These are phyloP conservation scores for Persicaria tinctoria DNA, from an alignment of 148 eudicot species.

Conservation along the genomic window DNA sequence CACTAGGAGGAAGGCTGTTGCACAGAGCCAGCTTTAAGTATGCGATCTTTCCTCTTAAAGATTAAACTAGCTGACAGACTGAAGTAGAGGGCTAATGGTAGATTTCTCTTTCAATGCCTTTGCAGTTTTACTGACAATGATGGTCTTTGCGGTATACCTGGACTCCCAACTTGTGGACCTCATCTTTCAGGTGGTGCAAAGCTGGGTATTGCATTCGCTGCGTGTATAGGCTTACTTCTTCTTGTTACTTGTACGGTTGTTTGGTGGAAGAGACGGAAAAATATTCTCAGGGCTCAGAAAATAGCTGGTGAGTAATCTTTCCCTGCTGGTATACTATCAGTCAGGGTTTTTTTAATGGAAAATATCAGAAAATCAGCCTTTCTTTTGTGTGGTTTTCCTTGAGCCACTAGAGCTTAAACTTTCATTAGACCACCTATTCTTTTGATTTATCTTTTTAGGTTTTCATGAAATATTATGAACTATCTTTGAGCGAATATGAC, in stretches of 20 bases:
- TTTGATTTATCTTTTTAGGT: too few relatives aligned
- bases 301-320: conserved; percentile 55
- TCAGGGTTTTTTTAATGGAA: not conserved
- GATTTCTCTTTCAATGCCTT: conserved; percentile 1
- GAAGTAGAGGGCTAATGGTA: not conserved
- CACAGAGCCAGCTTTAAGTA: conserved; percentile 99
- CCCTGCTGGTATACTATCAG: not conserved
- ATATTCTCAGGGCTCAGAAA: conserved; percentile 85
- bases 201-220: conserved; percentile 58
- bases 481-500: too few relatives aligned
- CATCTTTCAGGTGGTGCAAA: conserved; percentile 88
- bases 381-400: not conserved
- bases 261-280: conserved; percentile 96
- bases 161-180: conserved; percentile 76
- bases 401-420: not conserved
- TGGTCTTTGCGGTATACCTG: conserved; percentile 95
- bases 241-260: conserved; percentile 44
- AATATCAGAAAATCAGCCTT: not conserved
- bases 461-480: too few relatives aligned
- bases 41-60: conserved; percentile 15
- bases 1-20: conserved; percentile 81
- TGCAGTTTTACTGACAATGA: conserved; percentile 86
- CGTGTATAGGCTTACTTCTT: conserved; percentile 36
- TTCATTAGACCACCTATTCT: too few relatives aligned
- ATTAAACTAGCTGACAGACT: not conserved